Evolutionary conservation across 2,329 filamentous ascomycete genomes (phyloP), one percentile per base, ranked within the genome.

Genomic region (Claviceps africana): DNA sequence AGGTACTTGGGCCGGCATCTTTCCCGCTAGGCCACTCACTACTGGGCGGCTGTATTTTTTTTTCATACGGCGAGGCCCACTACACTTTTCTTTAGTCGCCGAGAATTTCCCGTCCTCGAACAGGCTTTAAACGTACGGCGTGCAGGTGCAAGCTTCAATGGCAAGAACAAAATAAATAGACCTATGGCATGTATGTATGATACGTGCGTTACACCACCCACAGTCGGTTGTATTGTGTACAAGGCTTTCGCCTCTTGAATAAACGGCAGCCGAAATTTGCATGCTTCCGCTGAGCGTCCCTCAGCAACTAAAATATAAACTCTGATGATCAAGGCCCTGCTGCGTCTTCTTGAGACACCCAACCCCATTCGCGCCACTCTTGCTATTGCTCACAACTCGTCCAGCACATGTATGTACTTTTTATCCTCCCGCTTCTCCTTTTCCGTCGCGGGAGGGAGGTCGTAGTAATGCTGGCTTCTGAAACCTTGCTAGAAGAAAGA

Each of bases 331-430:
- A 17, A 37, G 31, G 21, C 35, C 19, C 22, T 37, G 19, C 46
- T 22, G 33, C 3, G 22, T 31, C 19, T 42, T 37, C 11, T 37
- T 21, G 15, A 25, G 31, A 37, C n/a, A 37, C n/a, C 9, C 25
- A 13, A 25, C 15, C 11, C 21, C 25, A 25, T 5, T 15, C 21
- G 2, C 39, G 7, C 10, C 6, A 37, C 17, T 5, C 21, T 7
- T n/a, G 28, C 5, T 8, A 9, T 31, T 40, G 17, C 22, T 50
- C 83, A 93, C 76, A 89, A 81, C 68, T 93, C 85, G 67, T 95
- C 88, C 65, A 88, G 74, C 56, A 98, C 90, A 69, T 98, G 93
- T 68, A 97, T 74, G 69, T 95, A 98, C 77, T 96, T 93, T 79
- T 84, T 93, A 72, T 97, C 90, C 70, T 97, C 90, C 62, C 80